Evolutionary conservation across 805 yeast genomes (phyloP).

Genomic region (Candida coquimbonensis): DNA sequence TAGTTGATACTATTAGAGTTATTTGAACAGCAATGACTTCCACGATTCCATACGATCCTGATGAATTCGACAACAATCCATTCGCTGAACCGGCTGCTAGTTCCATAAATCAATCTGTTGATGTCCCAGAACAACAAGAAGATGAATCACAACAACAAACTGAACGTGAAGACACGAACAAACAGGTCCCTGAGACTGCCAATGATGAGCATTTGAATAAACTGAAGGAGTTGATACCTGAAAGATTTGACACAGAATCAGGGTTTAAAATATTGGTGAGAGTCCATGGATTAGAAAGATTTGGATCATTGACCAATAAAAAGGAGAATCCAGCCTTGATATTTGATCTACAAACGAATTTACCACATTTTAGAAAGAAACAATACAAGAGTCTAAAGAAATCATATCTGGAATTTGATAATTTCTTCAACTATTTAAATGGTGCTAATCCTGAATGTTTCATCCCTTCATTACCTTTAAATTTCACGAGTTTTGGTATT

Average conservation of each 20-base stretch:
- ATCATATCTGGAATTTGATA: conserved; percentile 68
- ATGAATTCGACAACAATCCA: conserved; percentile 55
- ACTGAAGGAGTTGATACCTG: conserved; percentile 16
- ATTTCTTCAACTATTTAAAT: conserved; percentile 69
- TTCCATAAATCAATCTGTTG: neutral
- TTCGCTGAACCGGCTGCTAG: conserved; percentile 40
- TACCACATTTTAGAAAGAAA: conserved; percentile 70
- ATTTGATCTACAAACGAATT: conserved; percentile 60
- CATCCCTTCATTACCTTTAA: conserved; percentile 79
- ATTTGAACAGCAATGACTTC: conserved; percentile 28
- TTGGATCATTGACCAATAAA: conserved; percentile 42
- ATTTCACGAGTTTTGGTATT: conserved; percentile 73
- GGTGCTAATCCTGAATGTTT: conserved; percentile 86
- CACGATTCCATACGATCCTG: conserved; percentile 42
- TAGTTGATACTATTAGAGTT: too few species aligned
- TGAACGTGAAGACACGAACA: neutral
- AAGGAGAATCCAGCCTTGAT: conserved; percentile 74
- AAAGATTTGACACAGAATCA: conserved; percentile 18
- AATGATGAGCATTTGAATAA: conserved; percentile 3
- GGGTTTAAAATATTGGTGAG: conserved; percentile 42
- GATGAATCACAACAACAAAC: neutral
- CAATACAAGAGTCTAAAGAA: conserved; percentile 70
- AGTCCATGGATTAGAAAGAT: conserved; percentile 65
- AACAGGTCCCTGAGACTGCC: neutral
- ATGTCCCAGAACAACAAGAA: conserved; percentile 7